phyloP scores from a whole-genome alignment of 2,329 filamentous ascomycete species.

The Apiospora hydei region DNA sequence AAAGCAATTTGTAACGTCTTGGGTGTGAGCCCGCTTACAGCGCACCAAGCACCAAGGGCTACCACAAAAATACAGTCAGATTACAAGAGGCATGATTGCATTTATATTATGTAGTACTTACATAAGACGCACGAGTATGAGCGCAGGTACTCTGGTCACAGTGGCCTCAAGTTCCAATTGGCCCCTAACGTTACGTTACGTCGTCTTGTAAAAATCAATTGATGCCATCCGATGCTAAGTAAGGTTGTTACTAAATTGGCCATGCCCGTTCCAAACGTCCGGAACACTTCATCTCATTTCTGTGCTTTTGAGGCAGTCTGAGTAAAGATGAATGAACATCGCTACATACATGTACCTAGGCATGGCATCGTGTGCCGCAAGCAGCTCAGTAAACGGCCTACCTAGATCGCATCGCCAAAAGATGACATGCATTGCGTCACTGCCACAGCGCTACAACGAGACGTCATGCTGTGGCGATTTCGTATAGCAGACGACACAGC shows the following conservation, averaged over 20 bases:
- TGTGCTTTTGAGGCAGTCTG: constrained; percentile 40
- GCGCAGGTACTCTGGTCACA: neutral
- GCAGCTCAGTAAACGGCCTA: constrained; percentile 36
- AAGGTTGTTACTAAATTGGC: too few species aligned
- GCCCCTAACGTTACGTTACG: neutral
- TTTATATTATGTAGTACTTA: neutral
- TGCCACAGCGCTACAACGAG: too few species aligned
- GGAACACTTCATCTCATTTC: constrained; percentile 32
- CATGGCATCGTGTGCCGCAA: too few species aligned
- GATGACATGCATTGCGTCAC: neutral
- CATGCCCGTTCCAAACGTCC: too few species aligned
- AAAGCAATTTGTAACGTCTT: neutral
- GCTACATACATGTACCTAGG: too few species aligned
- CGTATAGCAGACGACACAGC: neutral
- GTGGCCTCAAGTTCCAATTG: neutral
- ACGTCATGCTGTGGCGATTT: neutral
- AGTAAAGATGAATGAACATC: neutral
- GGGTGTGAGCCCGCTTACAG: neutral
- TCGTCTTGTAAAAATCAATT: too few species aligned
- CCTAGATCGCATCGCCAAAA: constrained; percentile 25
- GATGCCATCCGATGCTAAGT: too few species aligned
- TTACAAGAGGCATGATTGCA: neutral
- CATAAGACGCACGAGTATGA: neutral
- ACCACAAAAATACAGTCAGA: too few species aligned
- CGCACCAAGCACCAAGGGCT: neutral